Evolutionary conservation across 768 basidiomycete genomes (phyloP), one percentile per base, ranked within the genome.

Genomic region (Lentinula boryana): DNA sequence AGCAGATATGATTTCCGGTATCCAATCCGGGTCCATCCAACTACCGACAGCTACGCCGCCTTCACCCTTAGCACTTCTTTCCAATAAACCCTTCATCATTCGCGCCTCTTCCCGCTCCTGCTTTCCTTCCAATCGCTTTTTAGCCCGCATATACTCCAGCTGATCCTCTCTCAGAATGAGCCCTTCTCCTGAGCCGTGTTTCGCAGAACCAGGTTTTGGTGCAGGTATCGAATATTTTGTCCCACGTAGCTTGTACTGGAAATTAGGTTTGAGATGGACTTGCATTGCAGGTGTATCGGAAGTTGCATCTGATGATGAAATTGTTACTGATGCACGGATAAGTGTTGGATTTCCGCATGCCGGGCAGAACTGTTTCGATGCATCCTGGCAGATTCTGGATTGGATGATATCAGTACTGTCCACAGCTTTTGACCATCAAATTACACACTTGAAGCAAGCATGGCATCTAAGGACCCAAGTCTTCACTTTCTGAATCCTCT

Each of bases 21-120:
- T 75, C 93, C 93, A 95, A 75, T 98, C 95, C 9, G 94, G 94
- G 77, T 98, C 95, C 81, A 93, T 88, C 94, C 94, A 97, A 68
- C 85, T 89, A 58, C 88, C 87, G 41, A 88, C 75, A 31, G 80
- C 73, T 21, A 78, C 81, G 18, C 78, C 80, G 21, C 77, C 79
- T 54, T 80, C 79, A 58, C 78, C 74, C 62, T 78, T 78, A 40
- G 73, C 74, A 18, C 78, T 78, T 56, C 73, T 74, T 31, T 79
- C 76, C 31, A 86, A 60, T 31, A 87, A 78, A 4, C 85, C 84
- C 63, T 85, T 89, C 66, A 84, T 68, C 76, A 96, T 79, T 68
- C 80, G 82, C 64, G 81, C 82, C 70, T 95, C 94, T 62, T 96
- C 91, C 60, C 93, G 84, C 64, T 84, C 81, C 63, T 82, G 78